phyloP scores from a whole-genome alignment of 2,329 filamentous ascomycete species.

The Lasiodiplodia sp. region DNA sequence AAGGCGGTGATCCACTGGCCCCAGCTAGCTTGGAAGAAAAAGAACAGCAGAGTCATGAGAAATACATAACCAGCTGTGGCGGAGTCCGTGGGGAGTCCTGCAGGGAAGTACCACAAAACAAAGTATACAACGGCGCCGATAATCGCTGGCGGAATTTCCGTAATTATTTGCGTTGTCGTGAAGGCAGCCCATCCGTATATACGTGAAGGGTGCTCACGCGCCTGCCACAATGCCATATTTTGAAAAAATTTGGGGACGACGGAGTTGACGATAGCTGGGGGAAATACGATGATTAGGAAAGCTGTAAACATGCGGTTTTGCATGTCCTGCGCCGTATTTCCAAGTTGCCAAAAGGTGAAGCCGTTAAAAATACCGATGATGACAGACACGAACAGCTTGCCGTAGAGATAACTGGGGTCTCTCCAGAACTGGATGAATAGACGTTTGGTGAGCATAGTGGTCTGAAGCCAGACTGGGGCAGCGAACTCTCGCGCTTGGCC shows the following conservation, averaged over 20 bases:
- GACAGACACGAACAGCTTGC: conserved; percentile 75
- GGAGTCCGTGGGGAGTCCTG: conserved; percentile 71
- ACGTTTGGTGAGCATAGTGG: conserved; percentile 70
- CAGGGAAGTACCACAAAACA: conserved; percentile 78
- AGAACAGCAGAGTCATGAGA: conserved; percentile 80
- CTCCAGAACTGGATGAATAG: conserved; percentile 79
- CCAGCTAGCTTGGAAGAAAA: conserved; percentile 77
- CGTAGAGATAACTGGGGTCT: conserved; percentile 77
- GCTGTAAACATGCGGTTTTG: conserved; percentile 79
- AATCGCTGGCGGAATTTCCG: conserved; percentile 75
- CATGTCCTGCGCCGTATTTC: conserved; percentile 70
- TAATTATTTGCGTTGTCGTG: conserved; percentile 74
- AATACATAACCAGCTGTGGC: conserved; percentile 76
- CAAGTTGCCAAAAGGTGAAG: conserved; percentile 78
- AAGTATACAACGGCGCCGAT: conserved; percentile 72
- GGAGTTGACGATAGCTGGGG: conserved; percentile 75
- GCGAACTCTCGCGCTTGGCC: conserved; percentile 66
- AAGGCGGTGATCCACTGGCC: conserved; percentile 88
- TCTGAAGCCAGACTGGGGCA: conserved; percentile 69
- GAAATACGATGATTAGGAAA: conserved; percentile 66
- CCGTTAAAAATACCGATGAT: conserved; percentile 80
- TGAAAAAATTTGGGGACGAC: conserved; percentile 80
- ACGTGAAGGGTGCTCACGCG: conserved; percentile 73
- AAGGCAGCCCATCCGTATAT: conserved; percentile 84
- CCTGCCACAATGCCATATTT: conserved; percentile 76